Percentiles rank a stretch among this genome's conserved stretches.
Conservation (phyloP, 352 stramenopile species). For the Phytophthora rubi region DNA sequence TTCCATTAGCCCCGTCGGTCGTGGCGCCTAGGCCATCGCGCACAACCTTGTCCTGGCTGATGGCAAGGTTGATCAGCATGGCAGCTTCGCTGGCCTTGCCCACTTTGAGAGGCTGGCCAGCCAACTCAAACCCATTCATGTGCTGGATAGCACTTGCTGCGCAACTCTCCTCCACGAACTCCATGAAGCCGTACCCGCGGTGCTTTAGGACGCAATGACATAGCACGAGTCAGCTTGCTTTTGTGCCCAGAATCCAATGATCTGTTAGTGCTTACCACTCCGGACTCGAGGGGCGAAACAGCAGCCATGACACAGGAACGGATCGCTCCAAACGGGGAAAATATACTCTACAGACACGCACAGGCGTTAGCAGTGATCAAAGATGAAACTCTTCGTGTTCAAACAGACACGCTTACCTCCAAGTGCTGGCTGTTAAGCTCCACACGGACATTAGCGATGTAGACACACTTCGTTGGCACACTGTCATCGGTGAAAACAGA, state of each 20-base stretch:
- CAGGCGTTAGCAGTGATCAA: neutral
- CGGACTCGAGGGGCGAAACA: conserved; percentile 59
- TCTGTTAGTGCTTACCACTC: conserved; percentile 39
- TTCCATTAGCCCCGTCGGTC: conserved; percentile 1
- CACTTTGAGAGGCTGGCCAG: conserved; percentile 76
- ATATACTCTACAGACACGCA: conserved; percentile 64
- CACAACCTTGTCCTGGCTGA: conserved; percentile 72
- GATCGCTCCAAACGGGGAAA: conserved; percentile 77
- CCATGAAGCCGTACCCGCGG: conserved; percentile 78
- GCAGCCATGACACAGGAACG: conserved; percentile 71
- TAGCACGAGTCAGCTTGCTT: conserved; percentile 1
- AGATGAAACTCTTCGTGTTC: neutral
- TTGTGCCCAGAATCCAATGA: neutral
- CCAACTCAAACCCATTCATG: conserved; percentile 84
- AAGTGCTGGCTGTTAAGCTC: conserved; percentile 82
- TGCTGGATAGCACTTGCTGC: conserved; percentile 79
- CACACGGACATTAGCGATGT: conserved; percentile 70
- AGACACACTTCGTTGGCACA: conserved; percentile 76
- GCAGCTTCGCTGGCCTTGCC: conserved; percentile 76
- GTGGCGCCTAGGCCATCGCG: conserved; percentile 30
- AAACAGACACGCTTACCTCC: conserved; percentile 47
- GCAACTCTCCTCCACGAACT: conserved; percentile 68
- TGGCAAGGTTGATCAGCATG: conserved; percentile 70
- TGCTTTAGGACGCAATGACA: conserved; percentile 42
- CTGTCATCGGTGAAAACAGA: conserved; percentile 31